phyloP scores from a whole-genome alignment of 2,329 filamentous ascomycete genomes.

The Thyridium curvatum region DNA sequence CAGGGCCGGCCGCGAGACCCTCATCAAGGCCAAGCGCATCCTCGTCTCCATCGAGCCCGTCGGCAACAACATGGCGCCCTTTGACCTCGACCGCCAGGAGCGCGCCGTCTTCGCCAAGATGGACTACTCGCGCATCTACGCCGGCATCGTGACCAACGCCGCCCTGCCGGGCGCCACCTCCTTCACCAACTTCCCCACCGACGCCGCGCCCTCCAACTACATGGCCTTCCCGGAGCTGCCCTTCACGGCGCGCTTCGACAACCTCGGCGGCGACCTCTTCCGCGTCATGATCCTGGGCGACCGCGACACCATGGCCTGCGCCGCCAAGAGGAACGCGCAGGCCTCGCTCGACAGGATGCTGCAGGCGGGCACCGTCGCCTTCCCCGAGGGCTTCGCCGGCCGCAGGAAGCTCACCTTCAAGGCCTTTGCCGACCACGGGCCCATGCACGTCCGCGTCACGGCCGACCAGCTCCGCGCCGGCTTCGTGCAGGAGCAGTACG shows the following conservation, averaged over 20 bases:
- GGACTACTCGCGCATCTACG: conserved; percentile 22
- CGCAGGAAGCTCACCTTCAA: conserved; percentile 12
- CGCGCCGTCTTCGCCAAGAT: conserved; percentile 21
- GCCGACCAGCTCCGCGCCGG: conserved; percentile 21
- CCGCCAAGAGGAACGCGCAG: conserved; percentile 17
- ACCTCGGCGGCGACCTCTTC: conserved; percentile 17
- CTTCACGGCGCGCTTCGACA: conserved; percentile 20
- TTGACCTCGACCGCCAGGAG: conserved; percentile 24
- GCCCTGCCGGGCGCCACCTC: conserved; percentile 18
- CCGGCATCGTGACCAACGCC: conserved; percentile 21
- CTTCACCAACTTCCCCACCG: conserved; percentile 20
- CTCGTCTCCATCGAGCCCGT: conserved; percentile 28
- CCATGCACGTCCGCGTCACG: conserved; percentile 22
- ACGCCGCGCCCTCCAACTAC: conserved; percentile 16
- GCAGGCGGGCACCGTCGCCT: conserved; percentile 10
- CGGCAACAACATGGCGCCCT: conserved; percentile 17
- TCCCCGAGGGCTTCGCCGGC: conserved; percentile 4
- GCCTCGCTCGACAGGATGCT: conserved; percentile 15
- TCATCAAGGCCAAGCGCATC: conserved; percentile 24
- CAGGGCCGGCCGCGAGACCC: conserved; percentile 11
- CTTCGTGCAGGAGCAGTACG: conserved; percentile 26
- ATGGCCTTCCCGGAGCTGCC: conserved; percentile 15
- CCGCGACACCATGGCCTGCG: conserved; percentile 5
- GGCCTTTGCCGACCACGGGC: conserved; percentile 20
- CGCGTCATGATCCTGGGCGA: conserved; percentile 19